phyloP scores from a whole-genome alignment of 2,329 filamentous ascomycete species.

The Emergomyces pasteurianus region DNA sequence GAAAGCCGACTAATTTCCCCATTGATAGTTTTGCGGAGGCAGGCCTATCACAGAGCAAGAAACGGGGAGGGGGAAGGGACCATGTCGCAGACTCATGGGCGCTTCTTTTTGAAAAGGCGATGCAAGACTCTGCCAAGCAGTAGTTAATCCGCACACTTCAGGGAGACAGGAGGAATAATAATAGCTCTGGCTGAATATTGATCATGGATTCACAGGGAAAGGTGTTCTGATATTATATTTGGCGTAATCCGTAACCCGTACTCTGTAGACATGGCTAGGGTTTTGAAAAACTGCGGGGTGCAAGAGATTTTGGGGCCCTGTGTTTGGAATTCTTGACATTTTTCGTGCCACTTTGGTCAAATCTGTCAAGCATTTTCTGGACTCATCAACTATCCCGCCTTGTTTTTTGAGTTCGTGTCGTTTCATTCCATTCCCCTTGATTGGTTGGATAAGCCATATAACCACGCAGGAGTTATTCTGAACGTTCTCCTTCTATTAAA shows the following conservation, averaged over 20 bases:
- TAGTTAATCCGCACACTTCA: no score
- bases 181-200: background rate
- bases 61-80: background rate
- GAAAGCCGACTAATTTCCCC: background rate
- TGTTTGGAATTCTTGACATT: background rate
- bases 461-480: no score
- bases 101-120: background rate
- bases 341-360: no score
- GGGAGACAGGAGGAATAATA: background rate
- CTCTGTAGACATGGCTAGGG: no score
- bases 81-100: background rate
- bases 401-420: background rate
- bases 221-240: background rate
- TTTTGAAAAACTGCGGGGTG: constrained; percentile 1
- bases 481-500: background rate
- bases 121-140: background rate
- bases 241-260: no score
- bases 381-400: no score
- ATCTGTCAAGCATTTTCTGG: background rate
- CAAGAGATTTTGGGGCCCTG: background rate
- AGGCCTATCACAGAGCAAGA: background rate
- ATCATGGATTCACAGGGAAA: background rate
- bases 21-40: background rate
- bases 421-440: background rate
- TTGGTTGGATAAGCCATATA: background rate